A percentile compares a stretch with the other conserved stretches of the same genome.
phyloP scores from a whole-genome alignment of 495 filamentous ascomycete species.

The Talaromyces thailandensis region DNA sequence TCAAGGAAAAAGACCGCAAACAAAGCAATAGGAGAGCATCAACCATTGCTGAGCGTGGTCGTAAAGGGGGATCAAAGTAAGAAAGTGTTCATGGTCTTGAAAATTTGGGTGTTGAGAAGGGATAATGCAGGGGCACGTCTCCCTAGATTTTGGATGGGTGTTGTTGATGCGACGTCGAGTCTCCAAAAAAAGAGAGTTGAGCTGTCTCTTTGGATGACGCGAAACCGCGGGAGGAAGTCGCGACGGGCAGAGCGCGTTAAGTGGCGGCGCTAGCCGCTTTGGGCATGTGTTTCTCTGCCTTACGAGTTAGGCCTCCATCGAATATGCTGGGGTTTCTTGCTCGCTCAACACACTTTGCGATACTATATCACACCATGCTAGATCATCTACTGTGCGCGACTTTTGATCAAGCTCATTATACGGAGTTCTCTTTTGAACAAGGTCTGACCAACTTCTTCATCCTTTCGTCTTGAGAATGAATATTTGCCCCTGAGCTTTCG shows the following conservation, averaged over 20 bases:
- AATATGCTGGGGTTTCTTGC: not conserved
- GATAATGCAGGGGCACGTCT: not conserved
- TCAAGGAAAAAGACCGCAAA: not conserved
- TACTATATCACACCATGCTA: too few relatives aligned
- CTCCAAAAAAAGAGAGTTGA: not conserved
- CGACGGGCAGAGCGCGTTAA: constrained; percentile 1
- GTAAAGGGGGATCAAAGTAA: not conserved
- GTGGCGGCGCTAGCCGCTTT: constrained; percentile 1
- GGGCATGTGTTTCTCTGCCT: not conserved
- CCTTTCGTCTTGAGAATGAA: not conserved
- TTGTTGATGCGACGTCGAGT: not conserved
- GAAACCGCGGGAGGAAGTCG: constrained; percentile 4
- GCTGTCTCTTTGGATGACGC: not conserved
- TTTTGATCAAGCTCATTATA: not conserved
- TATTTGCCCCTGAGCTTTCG: too few relatives aligned
- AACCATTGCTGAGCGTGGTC: not conserved
- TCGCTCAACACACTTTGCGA: not conserved
- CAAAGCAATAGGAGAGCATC: not conserved
- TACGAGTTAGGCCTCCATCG: not conserved
- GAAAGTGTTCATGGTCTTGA: not conserved
- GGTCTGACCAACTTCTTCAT: not conserved
- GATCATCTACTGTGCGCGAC: too few relatives aligned
- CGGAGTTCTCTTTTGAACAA: not conserved
- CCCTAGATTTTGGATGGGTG: not conserved
- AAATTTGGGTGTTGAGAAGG: not conserved